Percentiles rank a stretch among this genome's conserved stretches.
These are phyloP conservation scores for Mallotus repandus DNA, from an alignment of 441 rosid genomes.

Conservation along the genomic window DNA sequence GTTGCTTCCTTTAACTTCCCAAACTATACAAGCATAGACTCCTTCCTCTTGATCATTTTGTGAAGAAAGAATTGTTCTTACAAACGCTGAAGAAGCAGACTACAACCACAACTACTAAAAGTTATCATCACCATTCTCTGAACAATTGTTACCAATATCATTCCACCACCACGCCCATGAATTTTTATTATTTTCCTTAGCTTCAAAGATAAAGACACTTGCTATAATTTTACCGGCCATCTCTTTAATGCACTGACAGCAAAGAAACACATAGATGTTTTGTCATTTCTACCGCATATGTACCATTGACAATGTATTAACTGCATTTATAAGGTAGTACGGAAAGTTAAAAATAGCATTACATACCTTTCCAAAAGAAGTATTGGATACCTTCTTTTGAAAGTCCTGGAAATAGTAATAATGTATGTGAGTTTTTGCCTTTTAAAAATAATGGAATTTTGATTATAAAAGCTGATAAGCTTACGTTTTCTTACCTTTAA, in stretches of 20 bases:
- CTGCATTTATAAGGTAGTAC: conserved; percentile 5
- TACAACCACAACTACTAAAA: conserved; percentile 66
- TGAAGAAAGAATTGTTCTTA: conserved; percentile 21
- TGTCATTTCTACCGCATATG: no score
- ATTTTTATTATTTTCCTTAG: conserved; percentile 23
- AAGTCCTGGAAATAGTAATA: conserved; percentile 52
- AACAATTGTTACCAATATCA: conserved; percentile 17
- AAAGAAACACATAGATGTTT: conserved; percentile 3
- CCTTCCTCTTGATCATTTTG: conserved; percentile 17
- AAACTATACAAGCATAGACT: conserved; percentile 34
- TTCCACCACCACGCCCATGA: conserved; percentile 44
- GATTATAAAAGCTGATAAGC: conserved; percentile 2
- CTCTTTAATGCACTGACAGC: no score
- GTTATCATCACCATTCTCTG: conserved; percentile 15
- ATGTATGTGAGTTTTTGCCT: conserved; percentile 27
- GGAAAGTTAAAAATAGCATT: conserved; percentile 15
- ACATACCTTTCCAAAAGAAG: conserved; percentile 97
- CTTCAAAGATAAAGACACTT: no score
- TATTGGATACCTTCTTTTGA: conserved; percentile 70
- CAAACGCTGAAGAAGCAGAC: conserved; percentile 49
- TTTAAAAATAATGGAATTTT: conserved; percentile 12
- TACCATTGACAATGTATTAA: not conserved
- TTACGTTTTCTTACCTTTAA: conserved; percentile 55
- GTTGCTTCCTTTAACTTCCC: conserved; percentile 81
- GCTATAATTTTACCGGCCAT: no score